A percentile compares a stretch with the other conserved stretches of the same genome.
These are phyloP conservation scores for Sphaerulina musiva DNA, from an alignment of 2,329 filamentous ascomycete genomes.

Conservation along the genomic window DNA sequence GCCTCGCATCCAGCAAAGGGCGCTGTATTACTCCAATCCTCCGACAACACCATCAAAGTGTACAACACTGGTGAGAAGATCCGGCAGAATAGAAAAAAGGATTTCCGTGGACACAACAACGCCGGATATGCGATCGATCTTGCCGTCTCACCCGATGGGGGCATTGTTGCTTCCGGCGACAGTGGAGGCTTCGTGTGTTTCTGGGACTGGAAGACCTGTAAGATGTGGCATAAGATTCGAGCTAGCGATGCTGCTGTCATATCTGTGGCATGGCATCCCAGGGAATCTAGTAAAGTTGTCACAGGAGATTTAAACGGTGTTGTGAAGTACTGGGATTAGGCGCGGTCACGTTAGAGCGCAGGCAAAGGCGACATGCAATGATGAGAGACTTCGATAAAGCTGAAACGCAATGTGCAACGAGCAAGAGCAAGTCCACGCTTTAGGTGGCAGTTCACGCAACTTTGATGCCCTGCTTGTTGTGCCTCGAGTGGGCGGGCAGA, in stretches of 20 bases:
- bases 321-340: slow-evolving; percentile 86
- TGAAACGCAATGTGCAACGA: too few species aligned
- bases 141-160: slow-evolving; percentile 80
- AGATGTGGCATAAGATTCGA: slow-evolving; percentile 95
- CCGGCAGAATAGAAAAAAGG: slow-evolving; percentile 94
- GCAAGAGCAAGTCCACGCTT: too few species aligned
- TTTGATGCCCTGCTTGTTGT: too few species aligned
- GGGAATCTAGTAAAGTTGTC: slow-evolving; percentile 89
- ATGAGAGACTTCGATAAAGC: too few species aligned
- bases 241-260: slow-evolving; percentile 76
- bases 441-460: too few species aligned
- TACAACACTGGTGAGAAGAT: slow-evolving; percentile 94
- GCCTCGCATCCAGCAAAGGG: slow-evolving; percentile 82
- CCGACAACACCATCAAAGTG: slow-evolving; percentile 94
- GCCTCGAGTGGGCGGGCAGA: too few species aligned
- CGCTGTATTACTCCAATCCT: slow-evolving; percentile 87
- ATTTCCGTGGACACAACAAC: slow-evolving; percentile 91
- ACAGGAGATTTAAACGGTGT: slow-evolving; percentile 84
- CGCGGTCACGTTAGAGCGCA: not conserved
- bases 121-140: slow-evolving; percentile 90
- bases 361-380: too few species aligned
- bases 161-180: slow-evolving; percentile 83
- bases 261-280: slow-evolving; percentile 92
- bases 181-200: slow-evolving; percentile 85
- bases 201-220: slow-evolving; percentile 99